These are phyloP conservation scores for Aquanectria penicillioides DNA, from an alignment of 2,329 filamentous ascomycete species.

Conservation along the genomic window DNA sequence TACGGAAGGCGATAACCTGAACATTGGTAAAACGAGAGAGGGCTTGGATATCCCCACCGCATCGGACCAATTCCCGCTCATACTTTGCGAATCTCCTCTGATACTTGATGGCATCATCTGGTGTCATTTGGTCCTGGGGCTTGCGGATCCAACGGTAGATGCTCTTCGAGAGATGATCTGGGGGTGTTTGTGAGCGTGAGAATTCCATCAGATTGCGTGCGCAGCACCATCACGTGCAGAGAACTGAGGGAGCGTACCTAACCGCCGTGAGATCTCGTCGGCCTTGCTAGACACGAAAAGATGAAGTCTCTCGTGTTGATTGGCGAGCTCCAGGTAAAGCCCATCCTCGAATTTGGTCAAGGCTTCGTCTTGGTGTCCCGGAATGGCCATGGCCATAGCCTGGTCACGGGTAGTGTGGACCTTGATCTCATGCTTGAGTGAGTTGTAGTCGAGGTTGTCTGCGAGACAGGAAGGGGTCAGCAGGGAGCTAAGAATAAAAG, in stretches of 20 bases:
- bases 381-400: constrained; percentile 77
- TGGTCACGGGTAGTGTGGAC: constrained; percentile 78
- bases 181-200: constrained; percentile 34
- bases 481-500: neutral
- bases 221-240: no score
- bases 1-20: constrained; percentile 80
- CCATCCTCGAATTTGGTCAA: constrained; percentile 73
- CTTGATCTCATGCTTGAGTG: constrained; percentile 86
- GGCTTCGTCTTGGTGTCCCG: constrained; percentile 70
- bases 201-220: no score
- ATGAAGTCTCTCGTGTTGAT: constrained; percentile 80
- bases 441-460: constrained; percentile 93
- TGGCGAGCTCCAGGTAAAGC: constrained; percentile 76
- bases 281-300: constrained; percentile 84
- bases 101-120: constrained; percentile 53
- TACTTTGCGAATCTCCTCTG: constrained; percentile 65
- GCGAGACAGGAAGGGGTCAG: constrained; percentile 15
- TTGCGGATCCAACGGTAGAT: constrained; percentile 60
- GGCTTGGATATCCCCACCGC: constrained; percentile 76
- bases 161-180: constrained; percentile 60
- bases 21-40: constrained; percentile 78
- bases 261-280: constrained; percentile 77
- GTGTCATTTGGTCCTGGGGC: constrained; percentile 39
- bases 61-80: constrained; percentile 62
- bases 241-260: constrained; percentile 66